phyloP scores from a whole-genome alignment of 768 basidiomycete genomes.

The Suillus alpinus region DNA sequence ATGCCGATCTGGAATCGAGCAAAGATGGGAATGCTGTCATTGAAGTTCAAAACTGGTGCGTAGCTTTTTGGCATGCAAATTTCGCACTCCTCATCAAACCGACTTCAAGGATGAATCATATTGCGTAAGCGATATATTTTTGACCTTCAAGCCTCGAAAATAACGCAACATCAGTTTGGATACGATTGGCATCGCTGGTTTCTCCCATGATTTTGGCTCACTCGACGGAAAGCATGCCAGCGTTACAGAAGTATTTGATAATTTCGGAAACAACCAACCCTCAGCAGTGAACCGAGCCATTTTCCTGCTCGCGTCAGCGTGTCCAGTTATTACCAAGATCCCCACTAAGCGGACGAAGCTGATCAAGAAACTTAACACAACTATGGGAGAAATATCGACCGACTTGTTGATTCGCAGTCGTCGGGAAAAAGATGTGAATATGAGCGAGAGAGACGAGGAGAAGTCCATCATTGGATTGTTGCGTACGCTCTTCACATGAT shows the following conservation, averaged over 20 bases:
- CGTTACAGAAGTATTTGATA: conserved; percentile 40
- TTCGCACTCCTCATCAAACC: background rate
- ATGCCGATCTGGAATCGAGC: conserved; percentile 14
- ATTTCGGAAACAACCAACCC: conserved; percentile 22
- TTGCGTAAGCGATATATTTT: conserved; percentile 18
- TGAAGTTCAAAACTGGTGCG: conserved; percentile 32
- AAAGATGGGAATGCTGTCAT: conserved; percentile 20
- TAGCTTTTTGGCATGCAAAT: background rate
- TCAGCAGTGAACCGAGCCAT: conserved; percentile 29
- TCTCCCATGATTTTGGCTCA: conserved; percentile 52
- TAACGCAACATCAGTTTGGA: conserved; percentile 38
- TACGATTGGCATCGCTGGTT: conserved; percentile 55
- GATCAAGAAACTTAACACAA: conserved; percentile 26
- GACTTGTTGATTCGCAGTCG: conserved; percentile 36
- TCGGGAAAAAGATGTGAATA: conserved; percentile 23
- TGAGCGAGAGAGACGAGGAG: conserved; percentile 19
- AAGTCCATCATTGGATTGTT: conserved; percentile 17
- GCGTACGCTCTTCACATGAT: background rate
- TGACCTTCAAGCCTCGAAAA: background rate
- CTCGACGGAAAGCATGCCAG: conserved; percentile 45
- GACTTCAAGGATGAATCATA: conserved; percentile 23
- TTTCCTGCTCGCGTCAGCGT: conserved; percentile 35
- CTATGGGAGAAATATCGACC: conserved; percentile 38
- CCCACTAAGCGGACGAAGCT: conserved; percentile 34
- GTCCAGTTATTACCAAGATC: conserved; percentile 32